These are phyloP conservation scores for Nicotiana noctiflora DNA, from an alignment of 257 asterid genomes.

Conservation along the genomic window DNA sequence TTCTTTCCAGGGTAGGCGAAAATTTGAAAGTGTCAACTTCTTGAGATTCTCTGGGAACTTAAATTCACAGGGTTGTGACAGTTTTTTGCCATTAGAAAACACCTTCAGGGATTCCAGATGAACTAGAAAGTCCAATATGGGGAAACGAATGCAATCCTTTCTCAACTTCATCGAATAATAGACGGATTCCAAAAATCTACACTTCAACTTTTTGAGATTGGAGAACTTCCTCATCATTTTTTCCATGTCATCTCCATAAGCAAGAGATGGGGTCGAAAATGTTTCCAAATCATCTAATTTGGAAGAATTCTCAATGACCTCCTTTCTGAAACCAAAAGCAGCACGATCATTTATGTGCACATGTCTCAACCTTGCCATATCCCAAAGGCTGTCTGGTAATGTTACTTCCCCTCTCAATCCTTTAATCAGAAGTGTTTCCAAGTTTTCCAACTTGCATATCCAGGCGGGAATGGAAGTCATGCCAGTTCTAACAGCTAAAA, in stretches of 20 bases:
- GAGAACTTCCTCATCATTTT: not conserved
- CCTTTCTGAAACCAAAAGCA: not conserved
- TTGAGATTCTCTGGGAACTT: not conserved
- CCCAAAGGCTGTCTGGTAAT: not conserved
- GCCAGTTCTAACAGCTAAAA: not conserved
- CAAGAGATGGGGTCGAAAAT: not conserved
- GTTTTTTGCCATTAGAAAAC: not conserved
- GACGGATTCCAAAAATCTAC: not conserved
- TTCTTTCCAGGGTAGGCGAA: not conserved
- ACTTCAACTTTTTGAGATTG: not conserved
- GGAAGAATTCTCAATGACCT: not conserved
- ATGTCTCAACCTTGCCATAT: conserved; percentile 15
- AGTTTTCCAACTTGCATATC: not conserved
- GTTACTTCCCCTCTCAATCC: not conserved
- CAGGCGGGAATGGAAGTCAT: not conserved
- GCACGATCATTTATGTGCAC: not conserved
- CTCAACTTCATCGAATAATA: not conserved
- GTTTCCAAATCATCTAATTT: not conserved
- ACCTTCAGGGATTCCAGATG: not conserved
- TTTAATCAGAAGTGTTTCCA: conserved; percentile 13
- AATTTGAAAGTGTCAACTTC: not conserved
- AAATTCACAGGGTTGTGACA: not conserved
- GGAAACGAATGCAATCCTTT: not conserved
- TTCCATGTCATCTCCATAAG: not conserved
- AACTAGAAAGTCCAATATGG: not conserved